phyloP scores from a whole-genome alignment of 345 rosid genomes.

The Eucalyptus tenuipes region DNA sequence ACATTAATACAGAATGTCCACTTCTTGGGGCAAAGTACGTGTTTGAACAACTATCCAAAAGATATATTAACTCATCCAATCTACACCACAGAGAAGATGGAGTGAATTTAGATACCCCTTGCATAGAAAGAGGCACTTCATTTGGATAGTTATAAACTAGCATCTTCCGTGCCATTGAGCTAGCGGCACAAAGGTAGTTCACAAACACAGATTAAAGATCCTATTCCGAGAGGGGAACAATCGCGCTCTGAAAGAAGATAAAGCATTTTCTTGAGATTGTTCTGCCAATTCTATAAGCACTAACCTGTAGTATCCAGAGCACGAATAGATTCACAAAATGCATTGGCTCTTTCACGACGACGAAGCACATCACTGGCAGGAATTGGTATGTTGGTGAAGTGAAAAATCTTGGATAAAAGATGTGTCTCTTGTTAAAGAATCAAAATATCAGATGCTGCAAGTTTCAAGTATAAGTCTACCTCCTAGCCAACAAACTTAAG shows the following conservation, averaged over 20 bases:
- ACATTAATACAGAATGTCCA: neutral
- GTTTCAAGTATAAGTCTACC: neutral
- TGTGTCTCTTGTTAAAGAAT: slow-evolving; percentile 42
- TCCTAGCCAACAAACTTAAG: neutral
- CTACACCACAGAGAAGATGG: neutral
- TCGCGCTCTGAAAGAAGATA: neutral
- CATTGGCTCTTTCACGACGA: slow-evolving; percentile 81
- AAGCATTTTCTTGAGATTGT: neutral
- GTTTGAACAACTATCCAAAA: neutral
- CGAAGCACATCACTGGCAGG: slow-evolving; percentile 51
- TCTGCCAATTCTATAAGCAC: neutral
- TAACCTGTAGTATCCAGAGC: slow-evolving; percentile 96
- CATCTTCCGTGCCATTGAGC: neutral
- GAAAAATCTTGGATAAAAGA: slow-evolving; percentile 85
- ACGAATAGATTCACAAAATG: slow-evolving; percentile 88
- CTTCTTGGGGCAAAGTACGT: neutral
- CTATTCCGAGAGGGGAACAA: neutral
- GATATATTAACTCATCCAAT: neutral
- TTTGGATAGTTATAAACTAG: neutral
- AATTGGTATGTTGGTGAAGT: slow-evolving; percentile 50
- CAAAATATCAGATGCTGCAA: neutral
- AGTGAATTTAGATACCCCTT: neutral
- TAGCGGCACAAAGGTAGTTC: neutral
- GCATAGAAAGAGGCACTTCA: neutral
- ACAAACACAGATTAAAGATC: neutral